phyloP scores from a whole-genome alignment of 129 eudicot genomes.

The Mikania micrantha region DNA sequence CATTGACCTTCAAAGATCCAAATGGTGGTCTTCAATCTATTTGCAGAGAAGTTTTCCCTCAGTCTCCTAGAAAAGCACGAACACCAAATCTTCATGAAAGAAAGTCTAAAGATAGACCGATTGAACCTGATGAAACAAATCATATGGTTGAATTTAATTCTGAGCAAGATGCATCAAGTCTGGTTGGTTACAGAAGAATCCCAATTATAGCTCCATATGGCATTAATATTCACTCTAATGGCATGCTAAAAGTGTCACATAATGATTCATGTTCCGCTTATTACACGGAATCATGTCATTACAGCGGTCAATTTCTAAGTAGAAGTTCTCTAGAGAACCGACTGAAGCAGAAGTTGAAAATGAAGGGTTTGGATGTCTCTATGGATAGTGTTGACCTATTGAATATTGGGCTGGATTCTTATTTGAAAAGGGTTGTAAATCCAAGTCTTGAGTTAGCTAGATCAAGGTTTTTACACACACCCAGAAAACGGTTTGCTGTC shows the following conservation, averaged over 20 bases:
- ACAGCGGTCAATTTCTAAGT: constrained; percentile 40
- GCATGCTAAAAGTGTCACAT: constrained; percentile 33
- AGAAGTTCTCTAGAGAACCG: constrained; percentile 46
- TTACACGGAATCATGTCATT: constrained; percentile 34
- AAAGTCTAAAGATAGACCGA: constrained; percentile 47
- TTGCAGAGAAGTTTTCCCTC: constrained; percentile 58
- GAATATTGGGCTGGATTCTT: constrained; percentile 54
- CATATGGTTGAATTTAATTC: constrained; percentile 37
- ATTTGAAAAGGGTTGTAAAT: constrained; percentile 42
- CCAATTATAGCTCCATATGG: constrained; percentile 77
- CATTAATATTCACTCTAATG: constrained; percentile 35
- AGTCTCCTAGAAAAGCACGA: constrained; percentile 61
- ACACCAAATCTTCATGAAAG: constrained; percentile 50
- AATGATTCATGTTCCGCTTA: constrained; percentile 20
- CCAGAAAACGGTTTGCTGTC: constrained; percentile 16
- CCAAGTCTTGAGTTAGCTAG: constrained; percentile 48
- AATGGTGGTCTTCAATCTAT: constrained; percentile 56
- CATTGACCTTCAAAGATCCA: constrained; percentile 28
- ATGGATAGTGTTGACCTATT: constrained; percentile 56
- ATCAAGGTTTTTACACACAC: constrained; percentile 29
- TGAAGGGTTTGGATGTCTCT: constrained; percentile 42
- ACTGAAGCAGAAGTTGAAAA: constrained; percentile 58
- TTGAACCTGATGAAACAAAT: constrained; percentile 55
- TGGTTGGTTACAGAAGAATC: constrained; percentile 46
- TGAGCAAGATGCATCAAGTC: constrained; percentile 12